phyloP scores from a whole-genome alignment of 495 filamentous ascomycete species.

The Penicillium lividum region DNA sequence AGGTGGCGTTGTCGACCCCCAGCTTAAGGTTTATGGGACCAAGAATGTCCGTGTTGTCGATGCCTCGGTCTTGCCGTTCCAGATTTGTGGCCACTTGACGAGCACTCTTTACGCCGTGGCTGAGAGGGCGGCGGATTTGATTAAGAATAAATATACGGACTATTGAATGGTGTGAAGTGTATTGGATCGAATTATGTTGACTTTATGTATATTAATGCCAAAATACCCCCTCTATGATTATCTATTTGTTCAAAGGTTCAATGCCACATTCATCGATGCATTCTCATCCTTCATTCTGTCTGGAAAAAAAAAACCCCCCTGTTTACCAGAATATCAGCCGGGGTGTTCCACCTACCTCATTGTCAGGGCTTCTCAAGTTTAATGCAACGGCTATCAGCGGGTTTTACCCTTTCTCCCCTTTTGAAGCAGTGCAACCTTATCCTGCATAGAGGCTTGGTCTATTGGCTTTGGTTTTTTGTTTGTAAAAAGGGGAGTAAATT shows the following conservation, averaged over 20 bases:
- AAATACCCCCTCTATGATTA: neutral
- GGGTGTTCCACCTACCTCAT: no score
- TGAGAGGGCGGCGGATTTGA: conserved; percentile 52
- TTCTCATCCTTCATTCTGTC: neutral
- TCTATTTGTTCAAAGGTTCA: neutral
- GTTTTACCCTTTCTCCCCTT: neutral
- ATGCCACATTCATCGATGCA: neutral
- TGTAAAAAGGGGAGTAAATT: neutral
- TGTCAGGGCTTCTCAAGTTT: neutral
- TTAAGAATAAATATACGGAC: conserved; percentile 28
- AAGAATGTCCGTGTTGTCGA: conserved; percentile 52
- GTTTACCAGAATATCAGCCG: no score
- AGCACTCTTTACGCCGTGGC: conserved; percentile 60
- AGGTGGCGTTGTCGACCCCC: conserved; percentile 49
- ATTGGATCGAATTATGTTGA: neutral
- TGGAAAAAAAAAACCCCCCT: no score
- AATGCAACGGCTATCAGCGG: neutral
- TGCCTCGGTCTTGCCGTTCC: conserved; percentile 58
- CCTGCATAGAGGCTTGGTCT: neutral
- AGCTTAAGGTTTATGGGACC: conserved; percentile 51
- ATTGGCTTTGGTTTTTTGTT: neutral
- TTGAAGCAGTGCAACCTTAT: neutral
- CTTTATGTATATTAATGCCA: neutral
- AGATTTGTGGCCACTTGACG: conserved; percentile 52
- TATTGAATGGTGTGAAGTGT: neutral